Conservation (phyloP, 2,329 filamentous ascomycete genomes). For the Cladosporium sp. region DNA sequence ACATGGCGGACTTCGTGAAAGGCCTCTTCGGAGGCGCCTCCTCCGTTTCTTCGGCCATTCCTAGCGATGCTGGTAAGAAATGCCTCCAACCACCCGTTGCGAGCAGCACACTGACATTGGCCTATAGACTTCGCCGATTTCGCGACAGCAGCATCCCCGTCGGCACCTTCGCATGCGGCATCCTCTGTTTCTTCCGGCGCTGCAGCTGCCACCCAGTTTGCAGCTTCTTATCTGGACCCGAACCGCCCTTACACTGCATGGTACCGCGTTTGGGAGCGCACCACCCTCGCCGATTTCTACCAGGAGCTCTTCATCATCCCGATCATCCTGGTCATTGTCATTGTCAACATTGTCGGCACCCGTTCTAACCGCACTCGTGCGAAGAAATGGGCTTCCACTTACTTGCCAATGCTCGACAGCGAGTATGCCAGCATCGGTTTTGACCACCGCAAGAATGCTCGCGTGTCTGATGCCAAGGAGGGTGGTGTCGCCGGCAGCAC, state of each 20-base stretch:
- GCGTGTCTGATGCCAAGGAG: constrained; percentile 33
- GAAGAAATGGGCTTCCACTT: constrained; percentile 71
- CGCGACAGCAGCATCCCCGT: constrained; percentile 69
- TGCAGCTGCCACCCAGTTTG: constrained; percentile 32
- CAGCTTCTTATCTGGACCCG: constrained; percentile 38
- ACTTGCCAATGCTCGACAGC: constrained; percentile 65
- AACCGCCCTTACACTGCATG: constrained; percentile 78
- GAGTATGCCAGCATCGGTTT: constrained; percentile 91
- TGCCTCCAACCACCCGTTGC: constrained; percentile 11
- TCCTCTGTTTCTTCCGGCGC: constrained; percentile 53
- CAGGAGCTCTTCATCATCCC: constrained; percentile 78
- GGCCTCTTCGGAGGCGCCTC: constrained; percentile 67
- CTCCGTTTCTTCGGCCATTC: constrained; percentile 43
- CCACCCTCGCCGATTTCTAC: constrained; percentile 77
- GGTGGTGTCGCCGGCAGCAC: constrained; percentile 34
- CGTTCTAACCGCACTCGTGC: constrained; percentile 76
- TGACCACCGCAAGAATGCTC: constrained; percentile 45
- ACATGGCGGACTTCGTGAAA: constrained; percentile 54
- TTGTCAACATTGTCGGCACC: constrained; percentile 77
- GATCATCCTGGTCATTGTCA: constrained; percentile 68
- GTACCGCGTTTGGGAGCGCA: constrained; percentile 95
- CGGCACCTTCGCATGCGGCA: constrained; percentile 47
- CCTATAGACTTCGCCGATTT: constrained; percentile 87
- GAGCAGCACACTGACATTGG: constrained; percentile 11
- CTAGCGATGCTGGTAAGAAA: constrained; percentile 61